phyloP scores from a whole-genome alignment of 148 eudicot species.

The Spergularia bocconei region DNA sequence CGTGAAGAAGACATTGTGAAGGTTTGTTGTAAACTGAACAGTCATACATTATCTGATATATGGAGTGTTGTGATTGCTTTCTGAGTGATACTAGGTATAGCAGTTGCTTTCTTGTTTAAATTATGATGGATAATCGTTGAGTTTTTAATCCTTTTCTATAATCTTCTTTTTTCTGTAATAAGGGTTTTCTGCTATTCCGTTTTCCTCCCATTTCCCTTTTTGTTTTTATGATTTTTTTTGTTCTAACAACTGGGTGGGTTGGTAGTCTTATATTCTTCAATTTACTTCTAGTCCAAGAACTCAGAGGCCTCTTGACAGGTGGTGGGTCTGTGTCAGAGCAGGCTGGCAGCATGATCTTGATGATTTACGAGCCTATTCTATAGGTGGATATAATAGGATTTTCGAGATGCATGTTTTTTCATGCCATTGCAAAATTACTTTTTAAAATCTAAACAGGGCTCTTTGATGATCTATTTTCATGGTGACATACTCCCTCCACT shows the following conservation, averaged over 20 bases:
- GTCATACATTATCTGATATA: neutral
- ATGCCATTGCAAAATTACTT: neutral
- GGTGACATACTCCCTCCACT: no score
- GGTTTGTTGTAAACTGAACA: constrained; percentile 33
- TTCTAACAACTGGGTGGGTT: neutral
- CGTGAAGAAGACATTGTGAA: constrained; percentile 61
- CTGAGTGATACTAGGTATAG: neutral
- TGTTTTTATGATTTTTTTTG: neutral
- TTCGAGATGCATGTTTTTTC: neutral
- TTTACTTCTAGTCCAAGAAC: neutral
- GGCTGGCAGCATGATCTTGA: neutral
- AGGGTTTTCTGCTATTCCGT: neutral
- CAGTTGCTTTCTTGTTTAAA: neutral
- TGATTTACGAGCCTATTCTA: neutral
- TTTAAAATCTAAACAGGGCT: neutral
- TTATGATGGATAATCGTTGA: neutral
- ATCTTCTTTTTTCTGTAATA: neutral
- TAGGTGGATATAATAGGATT: constrained; percentile 4
- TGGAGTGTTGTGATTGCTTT: neutral
- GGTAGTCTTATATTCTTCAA: neutral
- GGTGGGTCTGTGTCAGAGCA: neutral
- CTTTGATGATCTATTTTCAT: neutral
- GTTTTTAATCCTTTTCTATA: neutral
- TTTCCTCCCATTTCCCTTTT: neutral
- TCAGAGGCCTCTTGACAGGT: neutral